phyloP scores from a whole-genome alignment of 768 basidiomycete genomes.

The Boletellus sp. region DNA sequence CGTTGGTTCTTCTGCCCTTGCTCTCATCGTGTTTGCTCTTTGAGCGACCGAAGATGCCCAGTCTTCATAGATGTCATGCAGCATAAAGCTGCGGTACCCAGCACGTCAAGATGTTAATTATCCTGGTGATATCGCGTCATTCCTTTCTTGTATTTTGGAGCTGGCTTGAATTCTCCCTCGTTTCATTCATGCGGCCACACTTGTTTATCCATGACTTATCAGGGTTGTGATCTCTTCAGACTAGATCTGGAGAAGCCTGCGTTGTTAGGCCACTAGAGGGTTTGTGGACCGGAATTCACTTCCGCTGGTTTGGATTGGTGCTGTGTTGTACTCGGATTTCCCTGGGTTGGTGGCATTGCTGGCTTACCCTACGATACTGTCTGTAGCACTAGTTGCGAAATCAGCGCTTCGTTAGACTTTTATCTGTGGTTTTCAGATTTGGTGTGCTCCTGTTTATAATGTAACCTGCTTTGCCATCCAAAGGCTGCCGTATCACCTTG shows the following conservation, averaged over 20 bases:
- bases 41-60: slow-evolving; percentile 14
- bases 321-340: slow-evolving; percentile 3
- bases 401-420: too few species aligned
- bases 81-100: slow-evolving; percentile 35
- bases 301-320: slow-evolving; percentile 16
- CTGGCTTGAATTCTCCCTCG: slow-evolving; percentile 8
- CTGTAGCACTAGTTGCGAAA: slow-evolving; percentile 14
- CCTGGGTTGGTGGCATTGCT: slow-evolving; percentile 15
- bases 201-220: slow-evolving; percentile 16
- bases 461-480: too few species aligned
- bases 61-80: slow-evolving; percentile 33
- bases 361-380: slow-evolving; percentile 4
- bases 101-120: slow-evolving; percentile 17
- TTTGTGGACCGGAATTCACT: slow-evolving; percentile 2
- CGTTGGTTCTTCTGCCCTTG: slow-evolving; percentile 19
- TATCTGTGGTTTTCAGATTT: too few species aligned
- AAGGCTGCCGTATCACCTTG: too few species aligned
- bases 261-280: slow-evolving; percentile 7
- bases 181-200: neutral
- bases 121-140: slow-evolving; percentile 24
- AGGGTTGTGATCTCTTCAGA: slow-evolving; percentile 4
- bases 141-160: slow-evolving; percentile 2
- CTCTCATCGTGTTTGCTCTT: slow-evolving; percentile 22
- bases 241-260: slow-evolving; percentile 8
- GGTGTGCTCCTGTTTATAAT: too few species aligned